Conservation (phyloP, 1,284 basidiomycete species). For the Malassezia equina region DNA sequence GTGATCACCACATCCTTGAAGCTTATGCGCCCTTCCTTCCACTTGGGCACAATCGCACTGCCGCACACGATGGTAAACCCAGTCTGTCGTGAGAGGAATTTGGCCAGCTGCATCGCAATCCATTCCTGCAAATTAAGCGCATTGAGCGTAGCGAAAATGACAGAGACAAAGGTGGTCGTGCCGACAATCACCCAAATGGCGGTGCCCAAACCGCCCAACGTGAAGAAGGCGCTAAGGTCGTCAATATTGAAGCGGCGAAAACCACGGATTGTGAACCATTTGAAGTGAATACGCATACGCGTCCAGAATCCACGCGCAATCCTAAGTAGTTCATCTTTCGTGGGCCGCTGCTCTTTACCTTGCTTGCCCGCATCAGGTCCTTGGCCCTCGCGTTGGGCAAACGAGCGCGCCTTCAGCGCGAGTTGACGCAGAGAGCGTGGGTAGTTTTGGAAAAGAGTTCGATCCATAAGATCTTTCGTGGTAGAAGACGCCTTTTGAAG, state of each 20-base stretch:
- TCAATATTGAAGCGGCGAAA: conserved; percentile 93
- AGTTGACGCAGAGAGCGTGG: conserved; percentile 34
- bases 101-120: conserved; percentile 76
- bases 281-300: conserved; percentile 78
- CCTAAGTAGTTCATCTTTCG: conserved; percentile 61
- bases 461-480: conserved; percentile 6
- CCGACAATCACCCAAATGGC: conserved; percentile 85
- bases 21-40: conserved; percentile 87
- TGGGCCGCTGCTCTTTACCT: conserved; percentile 17
- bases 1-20: conserved; percentile 96
- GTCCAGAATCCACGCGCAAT: conserved; percentile 83
- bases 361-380: conserved; percentile 3
- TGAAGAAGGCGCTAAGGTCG: conserved; percentile 90
- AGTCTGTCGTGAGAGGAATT: conserved; percentile 84
- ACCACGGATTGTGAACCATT: conserved; percentile 92
- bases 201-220: conserved; percentile 70
- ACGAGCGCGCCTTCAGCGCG: conserved; percentile 30
- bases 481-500: neutral
- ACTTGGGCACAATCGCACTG: conserved; percentile 92
- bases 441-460: conserved; percentile 31
- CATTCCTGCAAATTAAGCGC: conserved; percentile 84
- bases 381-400: conserved; percentile 13
- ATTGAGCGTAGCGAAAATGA: conserved; percentile 77
- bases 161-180: conserved; percentile 96
- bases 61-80: conserved; percentile 93